Conservation (phyloP, 805 yeast genomes). For the Candida nitratophila region DNA sequence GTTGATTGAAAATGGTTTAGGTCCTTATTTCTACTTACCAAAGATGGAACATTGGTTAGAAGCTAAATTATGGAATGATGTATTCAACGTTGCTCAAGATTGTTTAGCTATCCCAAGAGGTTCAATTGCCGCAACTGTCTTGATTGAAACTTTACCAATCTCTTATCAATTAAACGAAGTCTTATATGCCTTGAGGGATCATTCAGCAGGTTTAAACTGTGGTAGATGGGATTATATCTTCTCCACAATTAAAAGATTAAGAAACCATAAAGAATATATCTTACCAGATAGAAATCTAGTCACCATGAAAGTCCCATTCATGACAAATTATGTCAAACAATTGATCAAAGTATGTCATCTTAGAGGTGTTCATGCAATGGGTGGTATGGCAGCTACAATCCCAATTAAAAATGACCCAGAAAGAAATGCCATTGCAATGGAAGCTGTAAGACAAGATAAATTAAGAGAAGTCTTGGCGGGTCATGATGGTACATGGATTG, state of each 20-base stretch:
- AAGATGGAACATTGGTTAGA: slow-evolving; percentile 84
- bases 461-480: slow-evolving; percentile 71
- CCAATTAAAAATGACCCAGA: slow-evolving; percentile 68
- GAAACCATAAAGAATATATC: slow-evolving; percentile 59
- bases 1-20: slow-evolving; percentile 56
- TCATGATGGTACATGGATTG: slow-evolving; percentile 88
- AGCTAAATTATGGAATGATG: slow-evolving; percentile 79
- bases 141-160: slow-evolving; percentile 79
- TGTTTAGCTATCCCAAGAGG: slow-evolving; percentile 63
- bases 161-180: slow-evolving; percentile 86
- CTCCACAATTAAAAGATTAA: slow-evolving; percentile 67
- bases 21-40: slow-evolving; percentile 79
- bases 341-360: slow-evolving; percentile 69
- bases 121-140: slow-evolving; percentile 72
- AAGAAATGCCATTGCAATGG: slow-evolving; percentile 61
- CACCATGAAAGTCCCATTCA: slow-evolving; percentile 75
- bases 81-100: slow-evolving; percentile 72
- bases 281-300: slow-evolving; percentile 77
- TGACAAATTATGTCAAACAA: slow-evolving; percentile 70
- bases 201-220: slow-evolving; percentile 76
- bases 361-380: slow-evolving; percentile 81
- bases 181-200: slow-evolving; percentile 67
- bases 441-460: slow-evolving; percentile 67
- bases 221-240: slow-evolving; percentile 90
- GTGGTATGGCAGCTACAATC: slow-evolving; percentile 87